These are phyloP conservation scores for Hypericum androsaemum DNA, from an alignment of 345 rosid genomes.

Conservation along the genomic window DNA sequence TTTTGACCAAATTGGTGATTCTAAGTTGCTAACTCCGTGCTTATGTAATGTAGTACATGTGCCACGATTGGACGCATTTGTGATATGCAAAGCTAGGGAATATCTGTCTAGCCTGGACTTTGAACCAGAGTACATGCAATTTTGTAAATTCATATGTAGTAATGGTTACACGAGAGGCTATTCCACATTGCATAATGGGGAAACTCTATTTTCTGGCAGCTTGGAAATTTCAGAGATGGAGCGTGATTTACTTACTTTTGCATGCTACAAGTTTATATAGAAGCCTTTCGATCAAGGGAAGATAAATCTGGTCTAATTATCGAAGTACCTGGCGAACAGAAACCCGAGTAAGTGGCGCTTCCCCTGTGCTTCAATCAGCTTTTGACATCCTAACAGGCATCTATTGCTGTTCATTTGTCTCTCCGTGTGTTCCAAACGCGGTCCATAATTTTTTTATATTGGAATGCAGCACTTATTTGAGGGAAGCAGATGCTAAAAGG, in stretches of 20 bases:
- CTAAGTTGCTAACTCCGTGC: too few species aligned
- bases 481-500: too few species aligned
- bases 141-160: neutral
- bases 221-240: slow-evolving; percentile 25
- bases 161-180: neutral
- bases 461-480: too few species aligned
- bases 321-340: neutral
- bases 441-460: too few species aligned
- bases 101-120: slow-evolving; percentile 30
- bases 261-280: slow-evolving; percentile 24
- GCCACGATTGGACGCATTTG: slow-evolving; percentile 59
- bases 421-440: too few species aligned
- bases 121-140: slow-evolving; percentile 28
- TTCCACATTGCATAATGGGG: neutral
- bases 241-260: slow-evolving; percentile 19
- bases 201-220: slow-evolving; percentile 9
- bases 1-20: too few species aligned
- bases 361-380: too few species aligned
- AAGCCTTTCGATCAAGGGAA: slow-evolving; percentile 22
- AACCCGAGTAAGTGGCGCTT: too few species aligned
- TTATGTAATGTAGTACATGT: slow-evolving; percentile 41
- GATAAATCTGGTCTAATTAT: slow-evolving; percentile 14
- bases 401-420: too few species aligned
- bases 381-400: too few species aligned
- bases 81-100: slow-evolving; percentile 56